Conservation (phyloP, 2,329 filamentous ascomycete genomes). For the Epicoccum sorghinum region DNA sequence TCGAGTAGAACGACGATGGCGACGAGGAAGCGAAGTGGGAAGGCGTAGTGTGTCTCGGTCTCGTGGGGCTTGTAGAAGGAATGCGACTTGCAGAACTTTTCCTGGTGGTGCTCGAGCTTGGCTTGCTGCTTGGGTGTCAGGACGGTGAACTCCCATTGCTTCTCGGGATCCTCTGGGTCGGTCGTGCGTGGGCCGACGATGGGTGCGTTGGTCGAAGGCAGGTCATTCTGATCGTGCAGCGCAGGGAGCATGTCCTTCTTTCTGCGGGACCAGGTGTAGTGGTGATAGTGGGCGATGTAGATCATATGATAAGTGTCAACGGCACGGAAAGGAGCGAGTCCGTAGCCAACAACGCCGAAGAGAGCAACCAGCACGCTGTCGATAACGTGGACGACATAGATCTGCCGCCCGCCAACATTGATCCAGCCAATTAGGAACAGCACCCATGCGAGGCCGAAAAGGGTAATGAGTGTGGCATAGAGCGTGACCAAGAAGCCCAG, state of each 20-base stretch:
- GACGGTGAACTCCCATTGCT: conserved; percentile 62
- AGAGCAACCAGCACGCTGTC: conserved; percentile 66
- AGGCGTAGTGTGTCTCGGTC: conserved; percentile 79
- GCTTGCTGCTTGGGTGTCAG: conserved; percentile 70
- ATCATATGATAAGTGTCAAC: conserved; percentile 89
- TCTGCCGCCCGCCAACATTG: conserved; percentile 74
- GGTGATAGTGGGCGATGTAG: conserved; percentile 76
- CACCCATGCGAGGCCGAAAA: conserved; percentile 87
- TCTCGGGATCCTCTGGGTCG: conserved; percentile 42
- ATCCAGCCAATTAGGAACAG: conserved; percentile 92
- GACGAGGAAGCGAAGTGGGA: conserved; percentile 75
- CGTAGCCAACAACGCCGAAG: conserved; percentile 68
- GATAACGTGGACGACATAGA: conserved; percentile 62
- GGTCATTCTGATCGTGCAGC: conserved; percentile 71
- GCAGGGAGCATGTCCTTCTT: conserved; percentile 66
- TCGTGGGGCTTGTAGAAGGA: conserved; percentile 91
- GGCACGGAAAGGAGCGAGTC: conserved; percentile 72
- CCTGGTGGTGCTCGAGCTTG: conserved; percentile 75
- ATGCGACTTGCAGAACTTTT: conserved; percentile 80
- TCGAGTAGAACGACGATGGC: conserved; percentile 81
- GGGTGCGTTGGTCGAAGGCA: conserved; percentile 58
- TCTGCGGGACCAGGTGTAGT: conserved; percentile 68
- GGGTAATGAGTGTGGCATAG: conserved; percentile 80
- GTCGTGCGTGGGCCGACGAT: conserved; percentile 50
- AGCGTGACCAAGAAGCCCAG: conserved; percentile 83